Evolutionary conservation across 768 basidiomycete species (phyloP).

Genomic region (Dentipellis sp.): DNA sequence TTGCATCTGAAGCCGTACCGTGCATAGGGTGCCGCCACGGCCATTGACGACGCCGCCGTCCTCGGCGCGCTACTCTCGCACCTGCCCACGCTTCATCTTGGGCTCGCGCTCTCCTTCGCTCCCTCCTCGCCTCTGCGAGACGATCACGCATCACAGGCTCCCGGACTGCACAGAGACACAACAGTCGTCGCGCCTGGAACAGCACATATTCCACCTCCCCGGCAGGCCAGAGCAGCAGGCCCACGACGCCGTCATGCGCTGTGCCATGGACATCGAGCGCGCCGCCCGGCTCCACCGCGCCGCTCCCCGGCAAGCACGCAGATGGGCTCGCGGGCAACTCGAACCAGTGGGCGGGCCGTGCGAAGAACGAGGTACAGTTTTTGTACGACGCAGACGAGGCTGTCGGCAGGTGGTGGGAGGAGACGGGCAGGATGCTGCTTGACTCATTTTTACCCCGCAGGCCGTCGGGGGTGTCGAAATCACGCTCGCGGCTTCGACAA

Average conservation of each 20-base stretch:
- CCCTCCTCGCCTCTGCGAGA: too few relatives aligned
- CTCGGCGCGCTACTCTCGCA: slow-evolving; percentile 37
- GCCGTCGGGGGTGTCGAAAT: slow-evolving; percentile 41
- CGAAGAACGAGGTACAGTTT: slow-evolving; percentile 36
- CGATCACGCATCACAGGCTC: too few relatives aligned
- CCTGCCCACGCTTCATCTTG: slow-evolving; percentile 28
- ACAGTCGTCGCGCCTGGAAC: slow-evolving; percentile 35
- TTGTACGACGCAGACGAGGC: slow-evolving; percentile 42
- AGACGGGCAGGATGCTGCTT: slow-evolving; percentile 17
- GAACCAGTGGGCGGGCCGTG: slow-evolving; percentile 49
- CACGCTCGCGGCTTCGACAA: slow-evolving; percentile 42
- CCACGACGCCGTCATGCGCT: slow-evolving; percentile 39
- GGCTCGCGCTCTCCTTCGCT: too few relatives aligned
- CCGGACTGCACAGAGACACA: slow-evolving; percentile 41
- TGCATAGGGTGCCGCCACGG: slow-evolving; percentile 30
- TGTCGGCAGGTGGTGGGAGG: slow-evolving; percentile 39
- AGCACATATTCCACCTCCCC: slow-evolving; percentile 40
- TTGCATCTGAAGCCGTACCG: slow-evolving; percentile 24
- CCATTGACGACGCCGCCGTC: slow-evolving; percentile 41
- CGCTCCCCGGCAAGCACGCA: slow-evolving; percentile 7
- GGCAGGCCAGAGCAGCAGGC: slow-evolving; percentile 41
- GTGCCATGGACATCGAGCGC: slow-evolving; percentile 32
- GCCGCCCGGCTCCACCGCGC: slow-evolving; percentile 2
- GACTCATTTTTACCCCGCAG: slow-evolving; percentile 29
- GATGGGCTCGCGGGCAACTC: slow-evolving; percentile 25